phyloP scores from a whole-genome alignment of 345 rosid genomes.

The Eucalyptus globulus region DNA sequence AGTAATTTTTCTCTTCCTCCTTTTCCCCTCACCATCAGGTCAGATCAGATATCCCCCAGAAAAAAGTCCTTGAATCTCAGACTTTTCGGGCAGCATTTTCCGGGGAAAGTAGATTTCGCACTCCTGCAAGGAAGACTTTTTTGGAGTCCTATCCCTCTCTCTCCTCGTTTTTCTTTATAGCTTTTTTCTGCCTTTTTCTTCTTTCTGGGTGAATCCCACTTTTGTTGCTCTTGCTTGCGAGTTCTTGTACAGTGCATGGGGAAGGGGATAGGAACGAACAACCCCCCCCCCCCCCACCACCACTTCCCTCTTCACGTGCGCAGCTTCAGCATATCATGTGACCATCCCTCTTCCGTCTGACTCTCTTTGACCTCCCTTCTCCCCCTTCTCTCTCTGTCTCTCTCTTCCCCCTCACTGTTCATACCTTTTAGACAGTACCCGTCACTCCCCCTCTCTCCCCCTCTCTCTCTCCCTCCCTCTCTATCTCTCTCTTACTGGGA shows the following conservation, averaged over 20 bases:
- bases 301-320: conserved; percentile 10
- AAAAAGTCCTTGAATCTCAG: background rate
- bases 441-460: background rate
- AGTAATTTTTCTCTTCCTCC: background rate
- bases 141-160: background rate
- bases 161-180: background rate
- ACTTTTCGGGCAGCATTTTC: background rate
- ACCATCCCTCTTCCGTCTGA: background rate
- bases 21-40: background rate
- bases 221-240: background rate
- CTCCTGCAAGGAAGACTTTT: background rate
- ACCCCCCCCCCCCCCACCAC: background rate
- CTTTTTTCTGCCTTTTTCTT: background rate
- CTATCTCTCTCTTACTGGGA: background rate
- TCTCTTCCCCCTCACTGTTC: background rate
- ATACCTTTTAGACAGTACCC: background rate
- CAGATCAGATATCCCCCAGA: background rate
- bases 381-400: background rate
- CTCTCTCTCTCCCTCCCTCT: background rate
- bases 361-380: background rate
- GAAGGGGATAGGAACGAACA: background rate
- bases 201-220: background rate
- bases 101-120: background rate
- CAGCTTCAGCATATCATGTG: conserved; percentile 17
- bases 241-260: background rate